Percentiles rank a stretch among this genome's conserved stretches.
Evolutionary conservation across 2,329 filamentous ascomycete species (phyloP).

Genomic region (Pseudophaeomoniella oleicola): DNA sequence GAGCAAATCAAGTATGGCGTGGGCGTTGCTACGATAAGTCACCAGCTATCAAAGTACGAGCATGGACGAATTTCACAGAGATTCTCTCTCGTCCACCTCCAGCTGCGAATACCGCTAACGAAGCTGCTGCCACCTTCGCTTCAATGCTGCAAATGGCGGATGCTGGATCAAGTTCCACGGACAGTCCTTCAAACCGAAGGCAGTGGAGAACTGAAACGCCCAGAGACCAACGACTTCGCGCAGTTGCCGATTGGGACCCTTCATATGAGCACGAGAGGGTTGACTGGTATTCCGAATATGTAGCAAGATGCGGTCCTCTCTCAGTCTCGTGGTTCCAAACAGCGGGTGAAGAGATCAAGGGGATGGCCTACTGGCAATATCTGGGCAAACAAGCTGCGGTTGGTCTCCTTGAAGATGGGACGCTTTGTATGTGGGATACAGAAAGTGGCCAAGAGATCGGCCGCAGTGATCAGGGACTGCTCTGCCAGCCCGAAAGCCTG

Average conservation of each 20-base stretch:
- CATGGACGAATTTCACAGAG: neutral
- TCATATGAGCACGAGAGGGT: conserved; percentile 56
- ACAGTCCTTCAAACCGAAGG: conserved; percentile 6
- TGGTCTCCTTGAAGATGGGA: conserved; percentile 72
- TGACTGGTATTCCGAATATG: conserved; percentile 81
- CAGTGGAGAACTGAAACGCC: conserved; percentile 1
- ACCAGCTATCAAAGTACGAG: conserved; percentile 30
- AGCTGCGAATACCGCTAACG: conserved; percentile 1
- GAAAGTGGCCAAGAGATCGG: conserved; percentile 41
- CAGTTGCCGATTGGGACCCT: conserved; percentile 73
- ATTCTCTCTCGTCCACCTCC: neutral
- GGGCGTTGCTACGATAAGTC: conserved; percentile 59
- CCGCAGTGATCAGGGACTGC: conserved; percentile 49
- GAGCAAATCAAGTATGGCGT: conserved; percentile 68
- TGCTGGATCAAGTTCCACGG: neutral
- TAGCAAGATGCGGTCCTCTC: conserved; percentile 65
- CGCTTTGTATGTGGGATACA: conserved; percentile 75
- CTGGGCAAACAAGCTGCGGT: conserved; percentile 48
- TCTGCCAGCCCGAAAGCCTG: conserved; percentile 28
- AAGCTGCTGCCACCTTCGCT: neutral
- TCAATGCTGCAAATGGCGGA: neutral
- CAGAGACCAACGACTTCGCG: conserved; percentile 28
- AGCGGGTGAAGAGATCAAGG: conserved; percentile 49
- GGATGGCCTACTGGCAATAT: conserved; percentile 42
- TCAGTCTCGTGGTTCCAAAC: conserved; percentile 63